Evolutionary conservation across 2,329 filamentous ascomycete genomes (phyloP).

Genomic region (Pseudogymnoascus sp.): DNA sequence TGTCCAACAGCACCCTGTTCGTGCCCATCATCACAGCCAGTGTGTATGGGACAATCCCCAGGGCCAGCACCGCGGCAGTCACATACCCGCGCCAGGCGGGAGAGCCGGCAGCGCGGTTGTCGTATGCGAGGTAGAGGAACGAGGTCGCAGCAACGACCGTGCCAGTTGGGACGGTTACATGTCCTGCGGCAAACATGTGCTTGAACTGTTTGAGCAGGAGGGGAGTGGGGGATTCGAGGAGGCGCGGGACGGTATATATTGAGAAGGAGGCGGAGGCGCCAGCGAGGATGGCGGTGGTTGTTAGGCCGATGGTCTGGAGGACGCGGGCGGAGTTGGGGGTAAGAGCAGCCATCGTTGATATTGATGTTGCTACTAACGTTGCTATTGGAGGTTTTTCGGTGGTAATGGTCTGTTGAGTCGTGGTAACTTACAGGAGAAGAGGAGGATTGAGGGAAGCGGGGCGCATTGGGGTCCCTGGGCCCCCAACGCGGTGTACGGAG

Average conservation of each 20-base stretch:
- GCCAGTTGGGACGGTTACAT: slow-evolving; percentile 31
- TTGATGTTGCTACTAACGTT: not conserved
- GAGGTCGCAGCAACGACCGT: slow-evolving; percentile 34
- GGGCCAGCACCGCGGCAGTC: slow-evolving; percentile 37
- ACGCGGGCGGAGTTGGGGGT: slow-evolving; percentile 30
- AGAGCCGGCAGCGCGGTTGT: slow-evolving; percentile 20
- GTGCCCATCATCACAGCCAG: slow-evolving; percentile 35
- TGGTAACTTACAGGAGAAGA: not conserved
- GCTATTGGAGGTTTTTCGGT: not conserved
- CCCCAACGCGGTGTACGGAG: not conserved
- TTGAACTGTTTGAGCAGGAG: slow-evolving; percentile 49
- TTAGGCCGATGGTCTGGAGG: slow-evolving; percentile 43
- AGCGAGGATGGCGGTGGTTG: slow-evolving; percentile 38
- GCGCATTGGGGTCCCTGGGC: not conserved
- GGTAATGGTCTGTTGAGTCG: not conserved
- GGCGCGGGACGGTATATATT: slow-evolving; percentile 39
- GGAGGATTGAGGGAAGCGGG: not conserved
- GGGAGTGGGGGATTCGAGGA: slow-evolving; percentile 47
- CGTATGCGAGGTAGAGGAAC: slow-evolving; percentile 40
- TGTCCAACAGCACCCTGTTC: slow-evolving; percentile 40
- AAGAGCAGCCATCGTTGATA: not conserved
- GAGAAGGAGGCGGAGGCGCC: slow-evolving; percentile 35
- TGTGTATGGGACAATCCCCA: slow-evolving; percentile 45
- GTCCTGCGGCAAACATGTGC: slow-evolving; percentile 34
- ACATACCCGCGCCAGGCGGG: slow-evolving; percentile 32